Evolutionary conservation across 176 grass and related monocot species (phyloP).

Genomic region (Musa itinerans): DNA sequence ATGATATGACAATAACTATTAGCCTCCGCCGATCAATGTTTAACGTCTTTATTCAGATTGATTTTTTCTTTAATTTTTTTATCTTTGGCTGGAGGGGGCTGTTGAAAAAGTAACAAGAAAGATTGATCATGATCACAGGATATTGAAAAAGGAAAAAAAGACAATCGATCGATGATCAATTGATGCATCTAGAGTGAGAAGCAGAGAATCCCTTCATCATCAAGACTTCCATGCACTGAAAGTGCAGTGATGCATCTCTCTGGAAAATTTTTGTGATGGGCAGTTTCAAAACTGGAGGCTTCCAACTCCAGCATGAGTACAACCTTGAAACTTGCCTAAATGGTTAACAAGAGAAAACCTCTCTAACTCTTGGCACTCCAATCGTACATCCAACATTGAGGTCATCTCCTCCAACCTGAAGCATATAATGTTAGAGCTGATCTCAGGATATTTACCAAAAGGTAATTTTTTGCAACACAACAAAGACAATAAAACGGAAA

Average conservation of each 20-base stretch:
- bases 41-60: not conserved
- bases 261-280: not conserved
- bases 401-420: conserved; percentile 26
- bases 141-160: conserved; percentile 1
- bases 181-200: conserved; percentile 30
- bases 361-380: conserved; percentile 35
- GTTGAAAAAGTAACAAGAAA: not conserved
- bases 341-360: conserved; percentile 35
- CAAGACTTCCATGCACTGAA: conserved; percentile 14
- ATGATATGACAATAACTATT: not conserved
- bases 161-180: conserved; percentile 5
- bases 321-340: conserved; percentile 33
- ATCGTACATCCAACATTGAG: conserved; percentile 26
- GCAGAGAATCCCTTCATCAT: conserved; percentile 20
- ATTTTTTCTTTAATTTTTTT: no score
- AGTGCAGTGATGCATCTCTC: conserved; percentile 23
- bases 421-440: no score
- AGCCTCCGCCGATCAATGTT: not conserved
- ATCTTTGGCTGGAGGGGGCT: no score
- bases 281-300: not conserved
- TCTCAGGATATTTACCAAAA: no score
- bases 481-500: no score
- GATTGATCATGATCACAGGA: not conserved
- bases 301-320: conserved; percentile 18
- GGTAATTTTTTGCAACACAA: no score